Base-by-base conservation (phyloP, 495 filamentous ascomycete genomes). In the Tuber melanosporum region DNA sequence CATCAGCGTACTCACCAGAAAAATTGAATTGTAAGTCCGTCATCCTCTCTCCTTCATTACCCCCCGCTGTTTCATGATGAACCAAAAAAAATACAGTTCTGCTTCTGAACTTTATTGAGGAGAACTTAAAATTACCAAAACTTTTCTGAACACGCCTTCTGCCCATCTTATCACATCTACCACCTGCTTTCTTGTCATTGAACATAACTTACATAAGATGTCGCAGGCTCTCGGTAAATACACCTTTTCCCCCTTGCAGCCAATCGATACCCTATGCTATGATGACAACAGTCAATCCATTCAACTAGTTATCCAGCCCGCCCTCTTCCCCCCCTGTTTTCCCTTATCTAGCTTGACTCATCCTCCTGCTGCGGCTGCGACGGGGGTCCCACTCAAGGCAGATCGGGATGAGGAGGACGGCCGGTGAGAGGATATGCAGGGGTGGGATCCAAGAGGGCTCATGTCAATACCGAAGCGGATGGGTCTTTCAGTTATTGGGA, bases 201-300 rank as follows among this genome's bases (percentile, higher is more conserved):
- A 36, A 36, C 3, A 62, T 36, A 66, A 36, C 57, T 66, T 32
- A 66, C 57, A 32, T 19, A 36, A 66, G 57, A 66, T 36, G 36
- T 17, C 57, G 26, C 57, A 66, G 57, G 57, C 57, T 36, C 57
- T 15, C 26, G 57, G 57, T 66, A 66, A 66, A 66, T 66, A 66
- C 57, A 32, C 26, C 57, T 66, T 32, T 62, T 2, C 57, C 57
- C 32, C 57, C 36, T 19, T 12, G 5, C 57, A 66, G 32, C 14
- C 26, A 19, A 62, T 32, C 26, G 5, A 32, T 26, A 32, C 57
- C 52, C 57, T 12, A 15, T 36, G 26, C 26, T 66, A 66, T 66
- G 57, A 66, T 66, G 57, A 66, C 57, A 66, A 66, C 57, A 66
- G 57, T 66, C 57, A 36, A 66, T 66, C 57, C 57, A 66, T 66